Percentiles rank a stretch among this genome's conserved stretches.
These are phyloP conservation scores for Middelhovenomyces tepae DNA, from an alignment of 805 yeast species.

Conservation along the genomic window DNA sequence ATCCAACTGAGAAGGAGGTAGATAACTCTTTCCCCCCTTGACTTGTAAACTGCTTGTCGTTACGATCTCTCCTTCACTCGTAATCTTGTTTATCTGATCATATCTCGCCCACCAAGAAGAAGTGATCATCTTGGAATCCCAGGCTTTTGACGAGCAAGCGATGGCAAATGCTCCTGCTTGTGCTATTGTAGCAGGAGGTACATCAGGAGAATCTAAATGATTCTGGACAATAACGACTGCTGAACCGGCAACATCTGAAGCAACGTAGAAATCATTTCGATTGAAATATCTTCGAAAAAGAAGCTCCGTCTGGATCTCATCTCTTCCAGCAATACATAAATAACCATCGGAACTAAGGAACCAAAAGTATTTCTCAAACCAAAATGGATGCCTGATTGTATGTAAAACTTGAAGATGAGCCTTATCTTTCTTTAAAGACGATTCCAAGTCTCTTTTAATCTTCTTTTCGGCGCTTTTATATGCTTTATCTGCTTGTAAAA, in stretches of 20 bases:
- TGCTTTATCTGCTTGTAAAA: conserved; percentile 66
- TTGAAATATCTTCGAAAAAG: conserved; percentile 70
- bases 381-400: conserved; percentile 56
- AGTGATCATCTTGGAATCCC: conserved; percentile 77
- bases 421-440: conserved; percentile 46
- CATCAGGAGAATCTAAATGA: conserved; percentile 39
- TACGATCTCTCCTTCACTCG: conserved; percentile 40
- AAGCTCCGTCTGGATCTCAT: conserved; percentile 68
- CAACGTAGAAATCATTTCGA: conserved; percentile 61
- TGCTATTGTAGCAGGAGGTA: conserved; percentile 78
- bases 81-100: conserved; percentile 53
- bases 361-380: conserved; percentile 96
- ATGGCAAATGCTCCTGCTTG: conserved; percentile 89
- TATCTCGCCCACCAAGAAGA: conserved; percentile 85
- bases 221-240: conserved; percentile 74
- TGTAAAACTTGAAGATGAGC: conserved; percentile 28
- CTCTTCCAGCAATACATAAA: conserved; percentile 79
- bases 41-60: conserved; percentile 54
- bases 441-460: conserved; percentile 62
- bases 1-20: conserved; percentile 70
- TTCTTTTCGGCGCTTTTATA: conserved; percentile 74
- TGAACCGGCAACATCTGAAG: conserved; percentile 66
- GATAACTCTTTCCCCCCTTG: conserved; percentile 44
- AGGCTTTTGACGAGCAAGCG: conserved; percentile 65
- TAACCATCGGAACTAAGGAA: conserved; percentile 87